Percentiles rank a stretch among this genome's conserved stretches.
Evolutionary conservation across 805 yeast genomes (phyloP).

Genomic region (Ogataea minuta): DNA sequence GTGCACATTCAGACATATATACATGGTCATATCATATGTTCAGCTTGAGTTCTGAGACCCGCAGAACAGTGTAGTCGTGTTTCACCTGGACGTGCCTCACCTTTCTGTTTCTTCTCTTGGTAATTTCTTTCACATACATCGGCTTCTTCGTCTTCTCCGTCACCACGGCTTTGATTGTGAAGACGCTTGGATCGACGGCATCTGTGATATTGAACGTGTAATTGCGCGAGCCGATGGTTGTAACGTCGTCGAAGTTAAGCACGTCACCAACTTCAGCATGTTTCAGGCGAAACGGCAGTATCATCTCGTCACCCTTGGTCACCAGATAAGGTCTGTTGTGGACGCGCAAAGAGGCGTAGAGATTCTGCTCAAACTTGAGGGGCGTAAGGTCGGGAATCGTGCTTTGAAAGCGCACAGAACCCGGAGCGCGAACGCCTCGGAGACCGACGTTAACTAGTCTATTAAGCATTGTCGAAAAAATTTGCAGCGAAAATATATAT

Average conservation of each 20-base stretch:
- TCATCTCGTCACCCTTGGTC: constrained; percentile 84
- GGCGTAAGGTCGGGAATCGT: constrained; percentile 49
- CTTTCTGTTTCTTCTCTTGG: constrained; percentile 80
- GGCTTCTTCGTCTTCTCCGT: constrained; percentile 84
- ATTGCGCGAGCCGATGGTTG: constrained; percentile 82
- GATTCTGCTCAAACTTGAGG: constrained; percentile 60
- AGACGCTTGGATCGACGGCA: constrained; percentile 52
- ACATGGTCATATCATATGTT: constrained; percentile 27
- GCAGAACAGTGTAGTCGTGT: constrained; percentile 72
- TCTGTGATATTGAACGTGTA: constrained; percentile 58
- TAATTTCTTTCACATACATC: constrained; percentile 65
- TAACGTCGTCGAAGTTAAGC: constrained; percentile 70
- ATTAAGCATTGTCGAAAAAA: constrained; percentile 7
- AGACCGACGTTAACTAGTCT: constrained; percentile 4
- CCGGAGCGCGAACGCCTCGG: constrained; percentile 1
- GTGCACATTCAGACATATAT: constrained; percentile 2
- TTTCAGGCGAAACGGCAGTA: constrained; percentile 74
- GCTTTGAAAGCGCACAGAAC: constrained; percentile 4
- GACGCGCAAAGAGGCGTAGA: constrained; percentile 80
- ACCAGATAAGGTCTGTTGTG: constrained; percentile 85
- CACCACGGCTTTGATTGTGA: constrained; percentile 70
- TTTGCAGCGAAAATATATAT: constrained; percentile 2
- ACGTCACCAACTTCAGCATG: constrained; percentile 81
- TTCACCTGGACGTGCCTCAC: constrained; percentile 62
- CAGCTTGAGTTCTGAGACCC: constrained; percentile 69